These are phyloP conservation scores for Chytriomyces hyalinus DNA, from an alignment of 192 early-diverging fungal genomes.

Conservation along the genomic window DNA sequence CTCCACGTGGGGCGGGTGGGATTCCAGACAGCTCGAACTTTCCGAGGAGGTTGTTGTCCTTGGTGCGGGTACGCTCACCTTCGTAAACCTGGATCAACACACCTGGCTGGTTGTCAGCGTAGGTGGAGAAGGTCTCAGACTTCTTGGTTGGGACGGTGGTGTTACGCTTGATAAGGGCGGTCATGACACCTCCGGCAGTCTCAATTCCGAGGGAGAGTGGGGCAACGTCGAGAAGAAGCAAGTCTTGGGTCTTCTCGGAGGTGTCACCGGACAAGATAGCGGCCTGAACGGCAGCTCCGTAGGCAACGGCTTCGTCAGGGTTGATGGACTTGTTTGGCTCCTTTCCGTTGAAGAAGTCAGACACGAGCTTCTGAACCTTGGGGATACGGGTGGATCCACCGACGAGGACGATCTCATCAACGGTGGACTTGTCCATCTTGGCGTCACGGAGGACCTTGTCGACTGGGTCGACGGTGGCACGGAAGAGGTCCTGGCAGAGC, in stretches of 20 bases:
- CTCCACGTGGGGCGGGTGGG: constrained; percentile 94
- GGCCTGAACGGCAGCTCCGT: constrained; percentile 98
- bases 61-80: constrained; percentile 95
- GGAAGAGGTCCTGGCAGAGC: constrained; percentile 96
- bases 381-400: constrained; percentile 99
- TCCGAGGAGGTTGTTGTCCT: constrained; percentile 98
- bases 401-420: constrained; percentile 96
- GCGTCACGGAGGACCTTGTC: constrained; percentile 95
- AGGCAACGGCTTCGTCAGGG: constrained; percentile 99
- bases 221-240: constrained; percentile 94
- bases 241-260: constrained; percentile 93
- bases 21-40: constrained; percentile 98
- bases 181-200: constrained; percentile 99
- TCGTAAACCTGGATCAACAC: constrained; percentile 98
- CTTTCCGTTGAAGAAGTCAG: constrained; percentile 99
- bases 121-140: constrained; percentile 98
- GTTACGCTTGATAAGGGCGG: constrained; percentile 96
- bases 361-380: constrained; percentile 97
- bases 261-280: constrained; percentile 95
- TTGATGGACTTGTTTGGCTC: constrained; percentile 99
- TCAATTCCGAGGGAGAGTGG: constrained; percentile 98
- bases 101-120: constrained; percentile 97
- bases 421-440: constrained; percentile 90
- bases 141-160: constrained; percentile 98
- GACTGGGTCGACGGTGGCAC: constrained; percentile 92